A percentile compares a stretch with the other conserved stretches of the same genome.
Evolutionary conservation across 2,329 filamentous ascomycete genomes (phyloP).

Genomic region (Aureobasidium namibiae): DNA sequence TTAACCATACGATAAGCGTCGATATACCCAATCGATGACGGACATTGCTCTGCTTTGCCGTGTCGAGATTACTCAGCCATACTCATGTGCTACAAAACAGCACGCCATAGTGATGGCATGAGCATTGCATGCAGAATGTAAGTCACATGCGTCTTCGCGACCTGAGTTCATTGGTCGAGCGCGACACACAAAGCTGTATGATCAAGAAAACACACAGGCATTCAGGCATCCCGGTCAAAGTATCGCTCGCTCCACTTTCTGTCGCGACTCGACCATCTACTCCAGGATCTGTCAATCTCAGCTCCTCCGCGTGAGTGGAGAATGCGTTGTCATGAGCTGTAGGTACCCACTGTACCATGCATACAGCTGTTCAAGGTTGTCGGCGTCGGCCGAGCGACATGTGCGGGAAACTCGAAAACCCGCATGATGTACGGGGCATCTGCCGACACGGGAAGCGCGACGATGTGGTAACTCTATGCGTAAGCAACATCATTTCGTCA

Average conservation of each 20-base stretch:
- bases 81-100: not conserved
- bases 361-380: not conserved
- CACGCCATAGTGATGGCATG: not conserved
- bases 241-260: not conserved
- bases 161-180: not conserved
- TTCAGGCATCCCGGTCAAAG: not conserved
- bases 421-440: not conserved
- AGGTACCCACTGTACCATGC: not conserved
- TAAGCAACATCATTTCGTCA: not conserved
- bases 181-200: not conserved
- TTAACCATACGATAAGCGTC: conserved; percentile 1
- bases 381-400: not conserved
- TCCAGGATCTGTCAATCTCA: not conserved
- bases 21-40: not conserved
- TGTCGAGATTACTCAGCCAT: not conserved
- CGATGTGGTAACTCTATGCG: not conserved
- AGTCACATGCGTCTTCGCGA: not conserved
- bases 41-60: not conserved
- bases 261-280: not conserved
- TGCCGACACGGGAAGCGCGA: not conserved
- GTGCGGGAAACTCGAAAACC: too few species aligned
- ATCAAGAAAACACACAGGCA: not conserved
- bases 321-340: not conserved
- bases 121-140: not conserved
- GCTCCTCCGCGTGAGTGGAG: not conserved